Evolutionary conservation across 306 rosid genomes (phyloP).

Genomic region (Geum urbanum): DNA sequence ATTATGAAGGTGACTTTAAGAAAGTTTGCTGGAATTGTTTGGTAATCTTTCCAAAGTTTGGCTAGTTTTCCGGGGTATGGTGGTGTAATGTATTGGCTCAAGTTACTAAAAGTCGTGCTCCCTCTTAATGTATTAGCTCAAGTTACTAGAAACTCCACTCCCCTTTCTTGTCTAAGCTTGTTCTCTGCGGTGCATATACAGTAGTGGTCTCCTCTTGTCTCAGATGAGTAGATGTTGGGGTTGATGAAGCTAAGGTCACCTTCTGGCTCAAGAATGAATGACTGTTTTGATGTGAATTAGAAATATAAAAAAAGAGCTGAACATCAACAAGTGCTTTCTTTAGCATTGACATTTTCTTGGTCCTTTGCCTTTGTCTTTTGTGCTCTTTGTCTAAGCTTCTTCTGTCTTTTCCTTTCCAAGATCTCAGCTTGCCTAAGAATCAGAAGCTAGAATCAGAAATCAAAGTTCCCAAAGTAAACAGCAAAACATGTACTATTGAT

Average conservation of each 20-base stretch:
- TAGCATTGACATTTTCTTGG: constrained; percentile 40
- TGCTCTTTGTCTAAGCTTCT: constrained; percentile 74
- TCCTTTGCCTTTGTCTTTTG: constrained; percentile 61
- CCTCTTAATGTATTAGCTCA: no score
- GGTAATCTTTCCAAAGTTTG: no score
- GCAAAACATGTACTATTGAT: constrained; percentile 2
- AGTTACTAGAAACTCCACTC: no score
- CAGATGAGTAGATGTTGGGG: constrained; percentile 32
- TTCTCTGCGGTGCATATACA: no score
- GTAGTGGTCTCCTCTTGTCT: constrained; percentile 40
- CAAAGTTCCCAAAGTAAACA: background rate
- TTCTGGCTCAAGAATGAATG: constrained; percentile 97
- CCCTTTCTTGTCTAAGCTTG: no score
- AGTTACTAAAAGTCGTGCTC: no score
- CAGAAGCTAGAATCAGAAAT: constrained; percentile 19
- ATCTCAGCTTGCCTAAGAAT: constrained; percentile 61
- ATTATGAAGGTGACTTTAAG: no score
- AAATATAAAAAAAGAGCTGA: no score
- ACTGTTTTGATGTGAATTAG: no score
- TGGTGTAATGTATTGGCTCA: no score
- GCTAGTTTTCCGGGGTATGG: no score
- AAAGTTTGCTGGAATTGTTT: no score
- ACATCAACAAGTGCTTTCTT: constrained; percentile 30
- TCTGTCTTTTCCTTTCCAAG: constrained; percentile 68
- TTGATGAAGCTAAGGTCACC: constrained; percentile 60